Evolutionary conservation across 176 grass and related monocot genomes (phyloP).

Genomic region (Calamus simplicifolius): DNA sequence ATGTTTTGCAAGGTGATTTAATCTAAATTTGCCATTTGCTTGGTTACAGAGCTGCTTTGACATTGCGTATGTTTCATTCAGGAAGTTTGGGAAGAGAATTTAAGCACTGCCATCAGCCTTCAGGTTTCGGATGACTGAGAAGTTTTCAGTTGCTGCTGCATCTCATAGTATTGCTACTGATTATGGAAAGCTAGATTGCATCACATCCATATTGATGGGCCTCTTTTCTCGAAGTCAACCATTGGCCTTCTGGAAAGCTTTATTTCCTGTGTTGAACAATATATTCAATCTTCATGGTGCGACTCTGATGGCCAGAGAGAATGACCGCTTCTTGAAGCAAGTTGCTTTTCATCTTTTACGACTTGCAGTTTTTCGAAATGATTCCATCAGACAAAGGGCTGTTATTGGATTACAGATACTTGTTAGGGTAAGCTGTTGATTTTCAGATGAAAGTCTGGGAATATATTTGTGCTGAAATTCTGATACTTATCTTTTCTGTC

Average conservation of each 20-base stretch:
- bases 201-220: conserved; percentile 78
- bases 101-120: conserved; percentile 82
- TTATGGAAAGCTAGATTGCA: conserved; percentile 85
- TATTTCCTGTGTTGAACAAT: conserved; percentile 72
- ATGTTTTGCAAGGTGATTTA: conserved; percentile 15
- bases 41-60: conserved; percentile 7
- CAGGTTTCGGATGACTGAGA: conserved; percentile 85
- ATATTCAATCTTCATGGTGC: conserved; percentile 88
- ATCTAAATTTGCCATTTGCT: conserved; percentile 3
- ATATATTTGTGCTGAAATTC: conserved; percentile 22
- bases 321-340: conserved; percentile 99
- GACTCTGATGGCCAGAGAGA: conserved; percentile 93
- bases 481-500: conserved; percentile 38
- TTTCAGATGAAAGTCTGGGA: conserved; percentile 16
- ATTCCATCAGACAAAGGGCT: conserved; percentile 76
- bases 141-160: conserved; percentile 81
- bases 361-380: conserved; percentile 90
- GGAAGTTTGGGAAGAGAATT: conserved; percentile 99
- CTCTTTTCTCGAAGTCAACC: conserved; percentile 86
- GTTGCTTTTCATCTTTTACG: conserved; percentile 94
- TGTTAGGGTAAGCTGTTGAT: conserved; percentile 64
- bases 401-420: conserved; percentile 90
- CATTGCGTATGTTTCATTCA: conserved; percentile 23
- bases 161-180: conserved; percentile 82
- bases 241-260: conserved; percentile 82